Evolutionary conservation across 345 rosid genomes (phyloP).

Genomic region (Turritis glabra): DNA sequence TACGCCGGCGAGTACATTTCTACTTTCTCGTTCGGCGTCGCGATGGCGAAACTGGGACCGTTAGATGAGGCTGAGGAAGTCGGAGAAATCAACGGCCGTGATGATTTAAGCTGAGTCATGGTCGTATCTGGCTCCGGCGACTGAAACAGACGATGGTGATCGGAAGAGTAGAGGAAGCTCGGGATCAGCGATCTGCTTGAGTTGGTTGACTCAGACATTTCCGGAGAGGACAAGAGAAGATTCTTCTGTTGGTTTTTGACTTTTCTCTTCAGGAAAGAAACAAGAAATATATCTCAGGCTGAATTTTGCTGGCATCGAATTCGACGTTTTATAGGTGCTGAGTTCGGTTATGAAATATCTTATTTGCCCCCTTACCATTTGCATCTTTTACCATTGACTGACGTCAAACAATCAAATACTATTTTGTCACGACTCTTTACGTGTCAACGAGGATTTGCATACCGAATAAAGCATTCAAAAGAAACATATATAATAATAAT

Average conservation of each 20-base stretch:
- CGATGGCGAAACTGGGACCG: slow-evolving; percentile 41
- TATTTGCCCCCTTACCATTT: not conserved
- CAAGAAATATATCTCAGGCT: not conserved
- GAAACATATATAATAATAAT: too few relatives aligned
- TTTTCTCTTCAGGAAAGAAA: not conserved
- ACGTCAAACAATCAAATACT: slow-evolving; percentile 11
- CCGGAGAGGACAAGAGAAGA: not conserved
- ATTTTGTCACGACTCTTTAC: slow-evolving; percentile 36
- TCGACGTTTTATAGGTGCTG: slow-evolving; percentile 15
- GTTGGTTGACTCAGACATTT: slow-evolving; percentile 48
- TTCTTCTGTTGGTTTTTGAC: slow-evolving; percentile 9
- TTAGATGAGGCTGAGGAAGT: slow-evolving; percentile 20
- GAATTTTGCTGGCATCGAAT: not conserved
- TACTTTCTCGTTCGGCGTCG: slow-evolving; percentile 74
- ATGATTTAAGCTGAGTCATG: slow-evolving; percentile 16
- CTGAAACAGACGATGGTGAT: slow-evolving; percentile 32
- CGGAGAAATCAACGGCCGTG: slow-evolving; percentile 18
- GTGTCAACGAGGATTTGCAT: slow-evolving; percentile 22
- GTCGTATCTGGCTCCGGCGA: slow-evolving; percentile 31
- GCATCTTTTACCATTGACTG: slow-evolving; percentile 4
- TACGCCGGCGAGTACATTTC: slow-evolving; percentile 77
- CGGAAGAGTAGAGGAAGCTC: slow-evolving; percentile 61
- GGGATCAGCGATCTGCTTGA: slow-evolving; percentile 67
- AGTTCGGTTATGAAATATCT: not conserved
- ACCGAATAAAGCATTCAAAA: too few relatives aligned